Evolutionary conservation across 257 asterid genomes (phyloP).

Genomic region (Plantago major): DNA sequence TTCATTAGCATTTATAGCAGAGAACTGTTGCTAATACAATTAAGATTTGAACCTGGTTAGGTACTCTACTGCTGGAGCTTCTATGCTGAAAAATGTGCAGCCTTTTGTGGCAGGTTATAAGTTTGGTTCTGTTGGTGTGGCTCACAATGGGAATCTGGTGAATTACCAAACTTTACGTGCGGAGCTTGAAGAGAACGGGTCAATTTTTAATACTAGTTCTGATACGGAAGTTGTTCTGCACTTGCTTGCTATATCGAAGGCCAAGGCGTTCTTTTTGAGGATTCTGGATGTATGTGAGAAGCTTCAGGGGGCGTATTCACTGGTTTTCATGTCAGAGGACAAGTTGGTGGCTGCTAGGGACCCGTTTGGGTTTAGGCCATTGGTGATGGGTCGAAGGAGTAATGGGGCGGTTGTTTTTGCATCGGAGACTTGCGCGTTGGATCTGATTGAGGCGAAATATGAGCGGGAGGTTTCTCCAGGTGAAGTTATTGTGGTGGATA

Average conservation of each 20-base stretch:
- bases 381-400: conserved; percentile 64
- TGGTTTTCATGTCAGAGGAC: conserved; percentile 62
- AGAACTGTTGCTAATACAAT: too few species aligned
- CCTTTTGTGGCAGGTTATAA: conserved; percentile 89
- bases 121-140: conserved; percentile 89
- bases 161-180: conserved; percentile 71
- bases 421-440: conserved; percentile 65
- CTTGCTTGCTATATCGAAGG: conserved; percentile 81
- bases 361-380: conserved; percentile 60
- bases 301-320: conserved; percentile 84
- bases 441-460: conserved; percentile 71
- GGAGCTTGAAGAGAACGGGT: conserved; percentile 77
- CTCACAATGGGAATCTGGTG: conserved; percentile 93
- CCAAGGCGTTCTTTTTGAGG: conserved; percentile 69
- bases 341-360: conserved; percentile 60
- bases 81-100: conserved; percentile 93
- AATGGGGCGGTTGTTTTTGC: conserved; percentile 64
- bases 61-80: conserved; percentile 87
- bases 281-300: conserved; percentile 89
- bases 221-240: conserved; percentile 92
- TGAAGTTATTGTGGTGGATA: conserved; percentile 61
- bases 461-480: conserved; percentile 68
- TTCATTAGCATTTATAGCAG: too few species aligned
- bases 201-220: conserved; percentile 77
- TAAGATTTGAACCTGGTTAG: conserved; percentile 32